phyloP scores from a whole-genome alignment of 2,329 filamentous ascomycete species.

The Ascochyta fabae region DNA sequence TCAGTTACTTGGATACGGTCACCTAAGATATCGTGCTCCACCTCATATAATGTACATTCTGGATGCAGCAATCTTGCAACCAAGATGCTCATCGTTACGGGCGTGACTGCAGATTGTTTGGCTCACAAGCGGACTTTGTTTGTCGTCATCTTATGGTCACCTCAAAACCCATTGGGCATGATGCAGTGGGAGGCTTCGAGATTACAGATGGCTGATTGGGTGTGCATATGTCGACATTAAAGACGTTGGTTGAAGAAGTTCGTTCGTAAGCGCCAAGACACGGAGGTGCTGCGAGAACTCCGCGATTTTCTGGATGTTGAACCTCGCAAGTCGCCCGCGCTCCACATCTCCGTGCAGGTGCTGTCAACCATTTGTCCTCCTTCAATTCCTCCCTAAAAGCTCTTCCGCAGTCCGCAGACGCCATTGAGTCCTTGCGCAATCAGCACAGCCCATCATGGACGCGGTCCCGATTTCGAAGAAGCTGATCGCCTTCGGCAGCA shows the following conservation, averaged over 20 bases:
- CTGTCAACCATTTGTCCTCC: slow-evolving; percentile 1
- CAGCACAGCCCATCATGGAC: slow-evolving; percentile 29
- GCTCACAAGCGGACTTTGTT: not conserved
- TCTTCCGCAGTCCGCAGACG: not conserved
- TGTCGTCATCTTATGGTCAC: not conserved
- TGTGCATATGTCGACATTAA: not conserved
- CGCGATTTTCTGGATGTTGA: slow-evolving; percentile 17
- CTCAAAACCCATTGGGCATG: not conserved
- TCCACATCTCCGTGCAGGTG: slow-evolving; percentile 11
- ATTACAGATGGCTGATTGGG: not conserved
- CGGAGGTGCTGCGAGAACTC: slow-evolving; percentile 12
- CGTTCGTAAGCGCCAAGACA: slow-evolving; percentile 2
- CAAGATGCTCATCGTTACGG: too few species aligned
- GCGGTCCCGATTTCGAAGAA: slow-evolving; percentile 42
- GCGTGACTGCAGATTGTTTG: not conserved
- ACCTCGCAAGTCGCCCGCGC: not conserved
- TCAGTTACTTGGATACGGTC: too few species aligned
- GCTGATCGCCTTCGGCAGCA: slow-evolving; percentile 49
- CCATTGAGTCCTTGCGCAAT: not conserved
- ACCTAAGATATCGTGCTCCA: too few species aligned
- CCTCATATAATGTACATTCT: too few species aligned
- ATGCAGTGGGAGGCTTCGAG: not conserved
- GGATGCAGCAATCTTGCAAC: too few species aligned
- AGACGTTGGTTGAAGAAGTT: not conserved
- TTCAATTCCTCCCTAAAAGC: not conserved